phyloP scores from a whole-genome alignment of 2,329 filamentous ascomycete genomes.

The Rutstroemia sp. region DNA sequence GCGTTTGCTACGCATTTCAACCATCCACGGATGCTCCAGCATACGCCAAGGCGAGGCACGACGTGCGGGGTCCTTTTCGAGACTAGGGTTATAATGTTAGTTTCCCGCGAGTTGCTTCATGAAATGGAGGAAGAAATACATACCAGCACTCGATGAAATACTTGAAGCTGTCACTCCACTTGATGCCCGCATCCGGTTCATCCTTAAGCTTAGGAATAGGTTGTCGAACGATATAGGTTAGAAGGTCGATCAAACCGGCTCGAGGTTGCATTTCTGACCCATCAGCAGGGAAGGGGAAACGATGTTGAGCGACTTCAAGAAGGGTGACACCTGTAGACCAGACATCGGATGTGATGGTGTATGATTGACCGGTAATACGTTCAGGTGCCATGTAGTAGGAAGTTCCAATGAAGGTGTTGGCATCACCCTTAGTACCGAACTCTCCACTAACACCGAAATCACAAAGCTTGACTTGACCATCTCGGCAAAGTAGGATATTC shows the following conservation, averaged over 20 bases:
- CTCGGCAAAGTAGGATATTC: conserved; percentile 88
- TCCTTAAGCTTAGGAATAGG: conserved; percentile 94
- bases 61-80: conserved; percentile 85
- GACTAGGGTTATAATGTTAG: conserved; percentile 41
- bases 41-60: conserved; percentile 96
- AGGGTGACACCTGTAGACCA: conserved; percentile 96
- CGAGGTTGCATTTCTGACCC: conserved; percentile 92
- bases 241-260: conserved; percentile 85
- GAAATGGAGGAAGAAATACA: conserved; percentile 34
- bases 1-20: conserved; percentile 90
- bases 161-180: conserved; percentile 96
- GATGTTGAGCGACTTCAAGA: conserved; percentile 97
- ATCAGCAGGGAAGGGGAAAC: conserved; percentile 96
- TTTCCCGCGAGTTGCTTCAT: conserved; percentile 5
- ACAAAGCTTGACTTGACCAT: conserved; percentile 93
- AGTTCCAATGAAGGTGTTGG: conserved; percentile 97
- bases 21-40: conserved; percentile 98
- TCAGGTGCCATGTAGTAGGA: conserved; percentile 99
- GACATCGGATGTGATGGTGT: conserved; percentile 97
- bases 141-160: conserved; percentile 99
- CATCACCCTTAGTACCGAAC: conserved; percentile 96
- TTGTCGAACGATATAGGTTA: conserved; percentile 96
- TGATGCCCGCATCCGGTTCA: conserved; percentile 80
- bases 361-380: conserved; percentile 93
- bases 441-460: conserved; percentile 98